phyloP scores from a whole-genome alignment of 1,284 basidiomycete genomes.

The Gomphus bonarii region DNA sequence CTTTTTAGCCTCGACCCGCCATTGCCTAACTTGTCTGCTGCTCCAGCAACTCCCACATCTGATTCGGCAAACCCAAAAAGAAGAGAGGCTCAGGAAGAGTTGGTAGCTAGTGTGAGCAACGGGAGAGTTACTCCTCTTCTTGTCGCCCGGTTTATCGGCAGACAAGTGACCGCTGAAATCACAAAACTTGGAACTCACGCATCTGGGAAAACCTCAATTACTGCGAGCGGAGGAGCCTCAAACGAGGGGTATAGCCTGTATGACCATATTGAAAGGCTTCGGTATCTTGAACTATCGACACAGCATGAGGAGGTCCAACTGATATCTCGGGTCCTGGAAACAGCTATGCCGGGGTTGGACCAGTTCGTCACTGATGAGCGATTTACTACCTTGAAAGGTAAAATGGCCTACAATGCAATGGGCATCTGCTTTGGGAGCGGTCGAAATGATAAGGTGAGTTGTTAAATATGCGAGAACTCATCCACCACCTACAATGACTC shows the following conservation, averaged over 20 bases:
- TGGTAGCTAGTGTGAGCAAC: conserved; percentile 40
- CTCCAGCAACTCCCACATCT: conserved; percentile 24
- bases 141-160: conserved; percentile 57
- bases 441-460: conserved; percentile 55
- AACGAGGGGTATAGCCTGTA: conserved; percentile 50
- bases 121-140: conserved; percentile 41
- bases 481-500: not conserved
- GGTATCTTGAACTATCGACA: conserved; percentile 43
- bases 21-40: conserved; percentile 39
- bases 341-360: conserved; percentile 61
- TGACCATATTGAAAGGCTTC: conserved; percentile 66
- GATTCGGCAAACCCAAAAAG: conserved; percentile 31
- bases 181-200: conserved; percentile 34
- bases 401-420: conserved; percentile 65
- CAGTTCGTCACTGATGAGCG: conserved; percentile 54
- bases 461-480: not conserved
- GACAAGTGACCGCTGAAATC: conserved; percentile 58
- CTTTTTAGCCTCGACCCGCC: conserved; percentile 59
- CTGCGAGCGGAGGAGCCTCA: conserved; percentile 17
- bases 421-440: conserved; percentile 56
- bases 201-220: conserved; percentile 31
- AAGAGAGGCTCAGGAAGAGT: conserved; percentile 44
- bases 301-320: conserved; percentile 38
- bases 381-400: conserved; percentile 51
- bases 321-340: conserved; percentile 45